phyloP scores from a whole-genome alignment of 352 stramenopile genomes.

The Pilasporangium apinafurcum region DNA sequence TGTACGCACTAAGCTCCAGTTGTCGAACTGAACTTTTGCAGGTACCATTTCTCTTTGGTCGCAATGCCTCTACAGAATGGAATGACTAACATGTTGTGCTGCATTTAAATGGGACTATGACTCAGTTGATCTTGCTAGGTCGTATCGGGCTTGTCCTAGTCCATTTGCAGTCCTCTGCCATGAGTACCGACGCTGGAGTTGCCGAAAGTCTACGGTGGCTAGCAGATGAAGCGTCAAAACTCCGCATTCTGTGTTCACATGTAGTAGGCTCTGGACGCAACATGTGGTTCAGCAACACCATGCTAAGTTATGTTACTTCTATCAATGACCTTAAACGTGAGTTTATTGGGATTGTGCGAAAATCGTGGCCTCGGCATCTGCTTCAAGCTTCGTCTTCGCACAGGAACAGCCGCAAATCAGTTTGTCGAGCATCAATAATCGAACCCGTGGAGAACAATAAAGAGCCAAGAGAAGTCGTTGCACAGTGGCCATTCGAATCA shows the following conservation, averaged over 20 bases:
- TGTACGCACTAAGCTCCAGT: conserved; percentile 18
- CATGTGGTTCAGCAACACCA: conserved; percentile 16
- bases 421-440: conserved; percentile 14
- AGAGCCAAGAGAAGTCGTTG: conserved; percentile 37
- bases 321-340: conserved; percentile 23
- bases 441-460: conserved; percentile 13
- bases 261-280: too few species aligned
- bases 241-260: conserved; percentile 20
- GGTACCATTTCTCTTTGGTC: conserved; percentile 10
- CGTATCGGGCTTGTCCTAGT: conserved; percentile 24
- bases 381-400: not conserved
- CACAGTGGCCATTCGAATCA: conserved; percentile 41
- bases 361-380: conserved; percentile 26
- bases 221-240: conserved; percentile 2
- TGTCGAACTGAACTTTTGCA: conserved; percentile 31
- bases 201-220: conserved; percentile 2
- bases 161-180: conserved; percentile 5
- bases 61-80: not conserved
- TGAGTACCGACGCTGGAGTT: conserved; percentile 1
- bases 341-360: conserved; percentile 16
- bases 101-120: not conserved
- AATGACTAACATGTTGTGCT: conserved; percentile 2
- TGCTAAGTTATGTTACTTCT: conserved; percentile 13
- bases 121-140: conserved; percentile 31
- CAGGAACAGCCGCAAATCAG: conserved; percentile 1